phyloP scores from a whole-genome alignment of 2,329 filamentous ascomycete genomes.

The Alternaria panax region DNA sequence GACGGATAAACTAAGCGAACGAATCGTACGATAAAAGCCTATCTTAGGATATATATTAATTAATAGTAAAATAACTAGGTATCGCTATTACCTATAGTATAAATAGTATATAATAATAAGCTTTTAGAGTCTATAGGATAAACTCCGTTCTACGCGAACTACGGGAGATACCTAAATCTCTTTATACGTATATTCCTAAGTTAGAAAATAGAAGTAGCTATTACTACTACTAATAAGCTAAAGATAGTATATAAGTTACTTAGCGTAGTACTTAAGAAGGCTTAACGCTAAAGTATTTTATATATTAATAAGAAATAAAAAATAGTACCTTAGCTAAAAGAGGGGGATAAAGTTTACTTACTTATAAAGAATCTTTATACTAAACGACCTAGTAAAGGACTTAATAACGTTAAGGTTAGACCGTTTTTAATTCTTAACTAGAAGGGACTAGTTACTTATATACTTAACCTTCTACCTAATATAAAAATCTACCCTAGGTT shows the following conservation, averaged over 20 bases:
- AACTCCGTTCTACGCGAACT: no score
- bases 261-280: no score
- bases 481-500: not conserved
- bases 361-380: constrained; percentile 12
- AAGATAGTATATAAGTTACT: constrained; percentile 2
- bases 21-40: constrained; percentile 6
- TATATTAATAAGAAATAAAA: constrained; percentile 17
- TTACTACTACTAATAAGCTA: no score
- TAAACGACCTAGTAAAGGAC: constrained; percentile 5
- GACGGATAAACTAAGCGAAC: constrained; percentile 9
- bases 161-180: constrained; percentile 13
- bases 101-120: no score
- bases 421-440: constrained; percentile 4
- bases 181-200: no score
- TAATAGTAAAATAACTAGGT: not conserved
- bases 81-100: no score
- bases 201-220: no score
- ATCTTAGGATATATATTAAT: constrained; percentile 7
- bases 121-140: no score
- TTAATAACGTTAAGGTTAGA: not conserved
- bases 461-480: constrained; percentile 1
- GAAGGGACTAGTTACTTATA: constrained; percentile 3
- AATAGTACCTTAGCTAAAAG: constrained; percentile 18
- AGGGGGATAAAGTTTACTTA: constrained; percentile 14
- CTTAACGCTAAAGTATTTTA: no score